Conservation (phyloP, 2,329 filamentous ascomycete species). For the Monosporascus cannonballus region DNA sequence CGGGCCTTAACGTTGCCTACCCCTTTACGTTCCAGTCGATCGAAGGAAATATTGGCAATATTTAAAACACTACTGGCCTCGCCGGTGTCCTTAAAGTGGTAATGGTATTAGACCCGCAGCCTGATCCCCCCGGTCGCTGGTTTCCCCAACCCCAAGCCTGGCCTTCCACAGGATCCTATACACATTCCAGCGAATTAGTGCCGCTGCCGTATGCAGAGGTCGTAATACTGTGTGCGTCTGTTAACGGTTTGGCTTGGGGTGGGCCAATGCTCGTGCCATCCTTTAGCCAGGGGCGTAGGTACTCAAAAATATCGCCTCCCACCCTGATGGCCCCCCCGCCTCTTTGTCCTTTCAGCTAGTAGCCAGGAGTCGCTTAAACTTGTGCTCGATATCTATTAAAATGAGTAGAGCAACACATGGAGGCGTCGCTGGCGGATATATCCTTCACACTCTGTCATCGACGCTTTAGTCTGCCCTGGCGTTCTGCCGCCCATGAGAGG, state of each 20-base stretch:
- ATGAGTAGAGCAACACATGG: slow-evolving; percentile 2
- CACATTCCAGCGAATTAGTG: slow-evolving; percentile 1
- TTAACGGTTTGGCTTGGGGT: slow-evolving; percentile 12
- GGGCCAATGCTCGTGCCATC: slow-evolving; percentile 15
- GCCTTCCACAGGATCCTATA: slow-evolving; percentile 8
- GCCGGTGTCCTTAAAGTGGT: slow-evolving; percentile 13
- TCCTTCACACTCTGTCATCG: slow-evolving; percentile 12
- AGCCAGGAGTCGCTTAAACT: slow-evolving; percentile 2
- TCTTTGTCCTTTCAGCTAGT: slow-evolving; percentile 6
- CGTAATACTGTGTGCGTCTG: slow-evolving; percentile 1
- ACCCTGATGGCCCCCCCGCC: not conserved
- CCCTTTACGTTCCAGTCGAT: slow-evolving; percentile 12
- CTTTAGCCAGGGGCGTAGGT: slow-evolving; percentile 10
- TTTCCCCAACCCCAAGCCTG: slow-evolving; percentile 9
- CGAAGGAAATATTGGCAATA: slow-evolving; percentile 17
- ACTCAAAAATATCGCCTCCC: not conserved
- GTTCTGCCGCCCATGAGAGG: slow-evolving; percentile 10
- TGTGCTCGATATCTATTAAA: slow-evolving; percentile 1
- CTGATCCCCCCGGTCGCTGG: slow-evolving; percentile 8
- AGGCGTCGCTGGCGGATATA: slow-evolving; percentile 2
- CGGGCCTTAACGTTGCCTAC: not conserved
- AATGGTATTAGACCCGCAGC: slow-evolving; percentile 5
- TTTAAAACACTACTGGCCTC: slow-evolving; percentile 13
- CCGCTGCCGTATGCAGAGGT: not conserved
- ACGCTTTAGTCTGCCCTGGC: slow-evolving; percentile 6